These are phyloP conservation scores for Aspergillus jensenii DNA, from an alignment of 2,329 filamentous ascomycete species.

Conservation along the genomic window DNA sequence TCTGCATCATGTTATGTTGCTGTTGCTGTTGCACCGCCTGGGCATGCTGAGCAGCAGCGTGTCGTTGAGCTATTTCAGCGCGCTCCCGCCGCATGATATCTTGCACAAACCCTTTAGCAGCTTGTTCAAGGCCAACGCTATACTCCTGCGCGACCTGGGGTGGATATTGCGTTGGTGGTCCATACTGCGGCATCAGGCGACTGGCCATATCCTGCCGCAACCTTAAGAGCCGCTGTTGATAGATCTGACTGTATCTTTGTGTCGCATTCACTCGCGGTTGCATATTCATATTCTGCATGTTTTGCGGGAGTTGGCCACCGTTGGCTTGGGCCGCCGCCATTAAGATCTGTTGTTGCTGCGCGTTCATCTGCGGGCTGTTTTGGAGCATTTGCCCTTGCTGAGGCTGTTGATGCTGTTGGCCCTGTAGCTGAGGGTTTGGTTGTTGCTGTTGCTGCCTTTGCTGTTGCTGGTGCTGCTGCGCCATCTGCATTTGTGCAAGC, in stretches of 20 bases:
- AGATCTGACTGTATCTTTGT: conserved; percentile 38
- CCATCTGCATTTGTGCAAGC: conserved; percentile 39
- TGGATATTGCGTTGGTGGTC: conserved; percentile 39
- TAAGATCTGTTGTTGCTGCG: conserved; percentile 37
- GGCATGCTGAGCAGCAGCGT: conserved; percentile 35
- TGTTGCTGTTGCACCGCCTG: conserved; percentile 39
- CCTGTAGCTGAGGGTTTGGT: conserved; percentile 20
- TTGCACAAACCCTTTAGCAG: conserved; percentile 37
- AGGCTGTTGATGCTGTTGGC: conserved; percentile 34
- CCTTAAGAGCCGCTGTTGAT: conserved; percentile 35
- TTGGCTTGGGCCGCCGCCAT: conserved; percentile 42
- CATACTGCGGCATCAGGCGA: conserved; percentile 39
- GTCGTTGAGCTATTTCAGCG: conserved; percentile 25
- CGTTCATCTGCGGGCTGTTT: conserved; percentile 34
- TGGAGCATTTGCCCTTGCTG: conserved; percentile 31
- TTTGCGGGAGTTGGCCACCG: conserved; percentile 34
- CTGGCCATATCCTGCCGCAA: conserved; percentile 39
- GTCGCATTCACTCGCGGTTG: conserved; percentile 27
- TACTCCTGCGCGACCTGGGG: conserved; percentile 40
- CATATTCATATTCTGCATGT: conserved; percentile 25
- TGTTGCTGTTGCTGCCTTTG: conserved; percentile 39
- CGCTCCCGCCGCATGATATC: conserved; percentile 41
- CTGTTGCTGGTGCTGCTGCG: conserved; percentile 32
- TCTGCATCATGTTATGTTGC: conserved; percentile 45
- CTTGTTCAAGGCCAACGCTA: conserved; percentile 35